Evolutionary conservation across 2,329 filamentous ascomycete genomes (phyloP), one percentile per base, ranked within the genome.

Genomic region (Leptographium lundbergii): DNA sequence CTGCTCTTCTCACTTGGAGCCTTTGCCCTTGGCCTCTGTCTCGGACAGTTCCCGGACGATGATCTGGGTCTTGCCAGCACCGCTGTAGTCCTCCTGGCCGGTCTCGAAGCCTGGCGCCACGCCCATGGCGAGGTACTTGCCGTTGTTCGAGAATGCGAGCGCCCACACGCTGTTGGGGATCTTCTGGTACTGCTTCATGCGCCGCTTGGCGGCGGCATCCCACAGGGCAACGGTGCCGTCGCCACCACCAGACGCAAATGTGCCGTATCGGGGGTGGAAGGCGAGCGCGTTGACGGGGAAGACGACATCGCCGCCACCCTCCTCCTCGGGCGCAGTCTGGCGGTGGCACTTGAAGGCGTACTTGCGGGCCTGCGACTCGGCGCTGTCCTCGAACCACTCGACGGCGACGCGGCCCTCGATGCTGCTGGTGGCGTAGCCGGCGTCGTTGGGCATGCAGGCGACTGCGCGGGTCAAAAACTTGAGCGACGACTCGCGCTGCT

Each of bases 271-370:
- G 0, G 90, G 89, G 71, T 96, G 91, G 74, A 95, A 96, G 0
- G 89, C 84, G 9, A 96, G 79, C 3, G 91, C 87, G 69, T 96
- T 94, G 65, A 96, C 91, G 0, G 91, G 91, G 68, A 91, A 96
- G 3, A 96, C 89, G 5, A 96, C 80, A 67, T 96, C 91, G 34
- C 79, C 84, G 56, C 83, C 84, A 51, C 80, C 80, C 58, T 81
- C 80, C 11, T 79, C 78, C 48, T 85, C 80, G 2, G 82, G 73
- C 11, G 77, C 79, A 1, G 84, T 80, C 71, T 95, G 89, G 5
- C 94, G 83, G 73, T 99, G 94, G 73, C 94, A 99, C 73, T 99
- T 99, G 82, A 99, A 99, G 17, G 94, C 94, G 71, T 97, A 99
- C 72, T 96, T 97, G 65, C 91, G 83, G 47, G 88, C 87, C 74